Conservation (phyloP, 2,329 filamentous ascomycete species). For the Bipolaris sorokiniana region DNA sequence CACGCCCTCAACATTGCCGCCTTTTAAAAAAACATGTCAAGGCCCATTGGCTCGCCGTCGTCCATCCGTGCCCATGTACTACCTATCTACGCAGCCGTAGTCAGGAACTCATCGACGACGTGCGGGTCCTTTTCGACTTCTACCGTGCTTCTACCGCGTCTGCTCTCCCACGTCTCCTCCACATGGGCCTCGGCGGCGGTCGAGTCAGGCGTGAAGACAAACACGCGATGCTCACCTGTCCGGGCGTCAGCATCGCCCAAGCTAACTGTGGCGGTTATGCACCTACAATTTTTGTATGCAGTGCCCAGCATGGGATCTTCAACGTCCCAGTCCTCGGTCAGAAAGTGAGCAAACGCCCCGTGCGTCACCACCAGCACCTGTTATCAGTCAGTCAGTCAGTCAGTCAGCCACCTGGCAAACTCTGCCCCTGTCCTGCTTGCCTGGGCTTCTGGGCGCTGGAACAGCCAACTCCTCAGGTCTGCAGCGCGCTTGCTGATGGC, state of each 20-base stretch:
- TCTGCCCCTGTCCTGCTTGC: conserved; percentile 12
- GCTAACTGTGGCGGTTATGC: not conserved
- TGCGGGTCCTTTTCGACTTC: conserved; percentile 35
- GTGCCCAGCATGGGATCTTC: conserved; percentile 39
- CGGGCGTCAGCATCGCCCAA: not conserved
- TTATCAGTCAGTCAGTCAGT: conserved; percentile 32
- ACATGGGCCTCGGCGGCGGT: conserved; percentile 38
- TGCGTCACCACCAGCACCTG: conserved; percentile 81
- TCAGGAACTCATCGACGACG: conserved; percentile 37
- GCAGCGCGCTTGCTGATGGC: conserved; percentile 40
- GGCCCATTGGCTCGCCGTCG: not conserved
- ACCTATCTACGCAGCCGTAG: conserved; percentile 16
- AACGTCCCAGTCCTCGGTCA: conserved; percentile 76
- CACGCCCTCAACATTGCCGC: not conserved
- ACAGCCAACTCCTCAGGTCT: conserved; percentile 37
- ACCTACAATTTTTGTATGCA: conserved; percentile 43
- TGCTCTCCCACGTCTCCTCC: conserved; percentile 34
- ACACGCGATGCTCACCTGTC: conserved; percentile 40
- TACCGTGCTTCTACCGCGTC: conserved; percentile 22
- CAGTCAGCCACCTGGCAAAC: conserved; percentile 29
- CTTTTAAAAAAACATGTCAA: not conserved
- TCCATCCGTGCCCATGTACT: conserved; percentile 4
- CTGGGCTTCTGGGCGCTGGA: conserved; percentile 37
- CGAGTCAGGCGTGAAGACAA: conserved; percentile 35
- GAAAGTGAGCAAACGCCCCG: conserved; percentile 81